phyloP scores from a whole-genome alignment of 2,329 filamentous ascomycete species.

The Canariomyces notabilis region DNA sequence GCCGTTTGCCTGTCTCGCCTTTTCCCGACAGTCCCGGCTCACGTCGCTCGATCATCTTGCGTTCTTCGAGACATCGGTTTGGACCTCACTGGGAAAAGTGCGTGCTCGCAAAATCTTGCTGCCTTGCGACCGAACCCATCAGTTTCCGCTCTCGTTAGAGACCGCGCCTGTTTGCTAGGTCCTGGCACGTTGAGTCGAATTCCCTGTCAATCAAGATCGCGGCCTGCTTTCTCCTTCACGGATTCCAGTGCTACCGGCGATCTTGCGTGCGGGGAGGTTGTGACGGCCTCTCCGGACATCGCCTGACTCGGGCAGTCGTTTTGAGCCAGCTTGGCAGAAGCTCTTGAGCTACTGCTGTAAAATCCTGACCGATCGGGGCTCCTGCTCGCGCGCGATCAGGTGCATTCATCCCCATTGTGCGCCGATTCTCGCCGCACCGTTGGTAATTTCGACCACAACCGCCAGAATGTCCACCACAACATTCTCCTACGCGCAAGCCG shows the following conservation, averaged over 20 bases:
- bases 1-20: constrained; percentile 11
- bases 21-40: constrained; percentile 6
- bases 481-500: constrained; percentile 95
- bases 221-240: not conserved
- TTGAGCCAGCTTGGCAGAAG: constrained; percentile 9
- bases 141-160: not conserved
- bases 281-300: constrained; percentile 23
- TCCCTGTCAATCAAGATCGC: constrained; percentile 6
- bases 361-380: not conserved
- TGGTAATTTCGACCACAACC: constrained; percentile 5
- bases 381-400: constrained; percentile 6
- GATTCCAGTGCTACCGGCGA: constrained; percentile 8
- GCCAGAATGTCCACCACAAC: constrained; percentile 51
- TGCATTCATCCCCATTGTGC: constrained; percentile 6
- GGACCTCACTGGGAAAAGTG: constrained; percentile 2
- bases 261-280: constrained; percentile 22
- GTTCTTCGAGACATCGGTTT: constrained; percentile 5
- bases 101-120: constrained; percentile 2
- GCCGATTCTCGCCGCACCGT: not conserved
- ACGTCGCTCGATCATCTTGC: constrained; percentile 3
- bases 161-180: not conserved
- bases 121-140: not conserved
- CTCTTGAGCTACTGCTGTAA: constrained; percentile 14
- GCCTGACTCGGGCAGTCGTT: constrained; percentile 15
- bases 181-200: constrained; percentile 1